A percentile compares a stretch with the other conserved stretches of the same genome.
These are phyloP conservation scores for Achlya hypogyna DNA, from an alignment of 352 stramenopile genomes.

Conservation along the genomic window DNA sequence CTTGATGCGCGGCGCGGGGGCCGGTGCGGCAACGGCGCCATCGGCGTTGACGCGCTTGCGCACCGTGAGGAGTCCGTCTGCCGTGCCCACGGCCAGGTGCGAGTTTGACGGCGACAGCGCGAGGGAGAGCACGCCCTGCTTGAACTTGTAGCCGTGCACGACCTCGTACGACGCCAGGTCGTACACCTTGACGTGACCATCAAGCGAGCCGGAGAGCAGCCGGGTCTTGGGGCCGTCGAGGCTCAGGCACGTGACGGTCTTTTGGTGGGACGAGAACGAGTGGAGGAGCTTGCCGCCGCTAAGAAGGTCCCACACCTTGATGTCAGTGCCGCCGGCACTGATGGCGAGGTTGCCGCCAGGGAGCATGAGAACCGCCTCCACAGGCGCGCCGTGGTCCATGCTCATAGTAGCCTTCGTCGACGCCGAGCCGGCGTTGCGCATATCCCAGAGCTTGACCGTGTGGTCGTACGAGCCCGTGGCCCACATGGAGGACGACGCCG, in stretches of 20 bases:
- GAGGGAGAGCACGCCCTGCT: slow-evolving; percentile 69
- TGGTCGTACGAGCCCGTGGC: slow-evolving; percentile 88
- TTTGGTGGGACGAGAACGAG: slow-evolving; percentile 88
- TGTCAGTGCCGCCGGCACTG: slow-evolving; percentile 78
- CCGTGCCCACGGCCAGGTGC: slow-evolving; percentile 66
- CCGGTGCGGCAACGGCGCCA: slow-evolving; percentile 12
- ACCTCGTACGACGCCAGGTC: slow-evolving; percentile 88
- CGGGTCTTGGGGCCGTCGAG: slow-evolving; percentile 81
- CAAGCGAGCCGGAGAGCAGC: slow-evolving; percentile 83
- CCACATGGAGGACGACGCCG: slow-evolving; percentile 72
- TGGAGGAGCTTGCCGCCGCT: slow-evolving; percentile 78
- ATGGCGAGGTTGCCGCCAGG: slow-evolving; percentile 72
- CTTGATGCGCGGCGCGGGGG: slow-evolving; percentile 31
- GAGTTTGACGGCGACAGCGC: slow-evolving; percentile 79
- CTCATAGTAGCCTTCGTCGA: slow-evolving; percentile 39
- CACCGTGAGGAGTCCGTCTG: slow-evolving; percentile 76
- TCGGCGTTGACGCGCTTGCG: slow-evolving; percentile 67
- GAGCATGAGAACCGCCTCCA: slow-evolving; percentile 83
- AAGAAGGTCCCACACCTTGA: slow-evolving; percentile 91
- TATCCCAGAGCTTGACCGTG: slow-evolving; percentile 89
- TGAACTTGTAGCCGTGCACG: slow-evolving; percentile 82
- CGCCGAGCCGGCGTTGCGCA: slow-evolving; percentile 61
- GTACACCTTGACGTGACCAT: slow-evolving; percentile 92
- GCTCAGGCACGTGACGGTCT: slow-evolving; percentile 88
- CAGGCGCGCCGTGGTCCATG: slow-evolving; percentile 80